Evolutionary conservation across 495 filamentous ascomycete genomes (phyloP), one percentile per base, ranked within the genome.

Genomic region (Tuber indicum): DNA sequence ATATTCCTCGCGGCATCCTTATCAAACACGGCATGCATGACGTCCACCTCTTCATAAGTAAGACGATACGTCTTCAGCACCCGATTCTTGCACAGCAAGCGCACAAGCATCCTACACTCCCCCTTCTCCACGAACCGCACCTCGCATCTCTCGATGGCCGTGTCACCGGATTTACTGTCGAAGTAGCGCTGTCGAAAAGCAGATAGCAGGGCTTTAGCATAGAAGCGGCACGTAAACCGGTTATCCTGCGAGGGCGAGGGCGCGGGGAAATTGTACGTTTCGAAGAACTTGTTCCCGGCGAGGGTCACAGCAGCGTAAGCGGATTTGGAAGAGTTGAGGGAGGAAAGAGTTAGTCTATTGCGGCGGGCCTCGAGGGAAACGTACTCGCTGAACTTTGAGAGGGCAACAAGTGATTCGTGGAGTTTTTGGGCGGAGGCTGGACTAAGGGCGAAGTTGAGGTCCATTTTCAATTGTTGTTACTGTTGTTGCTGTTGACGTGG

Each of bases 31-130:
- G 95, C 96, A 84, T 97, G 93, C 83, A 94, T 92, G 19, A 94
- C 89, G 23, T 91, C 88, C 45, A 89, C 89, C 32, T 91, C 87
- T 83, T 99, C 96, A 83, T 97, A 99, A 0, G 93, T 94, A 74
- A 99, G 87, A 70, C 92, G 92, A 82, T 98, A 97, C 5, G 93
- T 95, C 77, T 96, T 97, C 46, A 93, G 91, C 45, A 98, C 94
- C 14, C 93, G 95, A 83, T 98, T 93, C 78, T 91, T 91, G 85
- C 94, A 97, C 21, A 93, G 86, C 84, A 98, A 91, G 83, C 90
- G 91, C 41, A 97, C 89, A 72, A 93, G 87, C 52, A 99, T 87
- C 43, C 94, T 89, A 82, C 94, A 97, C 85, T 93, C 91, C 1
- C 88, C 85, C 78, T 91, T 88, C 78, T 97, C 94, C 76, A 92